Conservation (phyloP, 345 rosid genomes). For the Fremontodendron californicum region DNA sequence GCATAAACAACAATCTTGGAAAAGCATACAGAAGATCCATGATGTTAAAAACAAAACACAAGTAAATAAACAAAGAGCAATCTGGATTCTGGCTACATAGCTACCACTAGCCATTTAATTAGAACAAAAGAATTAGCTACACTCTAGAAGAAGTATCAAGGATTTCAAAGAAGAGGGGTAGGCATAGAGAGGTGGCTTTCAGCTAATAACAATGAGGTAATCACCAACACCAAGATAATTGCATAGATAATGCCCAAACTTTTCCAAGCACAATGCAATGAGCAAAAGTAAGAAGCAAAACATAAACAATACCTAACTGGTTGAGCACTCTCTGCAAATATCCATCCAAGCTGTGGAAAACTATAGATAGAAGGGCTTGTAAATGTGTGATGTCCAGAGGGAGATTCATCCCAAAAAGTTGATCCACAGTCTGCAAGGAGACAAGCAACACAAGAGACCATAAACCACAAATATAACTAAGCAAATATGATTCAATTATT, state of each 20-base stretch:
- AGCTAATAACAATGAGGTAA: neutral
- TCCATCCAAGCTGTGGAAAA: conserved; percentile 82
- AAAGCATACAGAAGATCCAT: neutral
- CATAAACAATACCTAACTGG: conserved; percentile 61
- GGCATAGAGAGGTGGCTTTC: neutral
- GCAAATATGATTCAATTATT: neutral
- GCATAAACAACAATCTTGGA: neutral
- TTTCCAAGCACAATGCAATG: neutral
- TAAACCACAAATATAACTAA: conserved; percentile 1
- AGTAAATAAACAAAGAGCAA: neutral
- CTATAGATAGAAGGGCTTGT: conserved; percentile 86
- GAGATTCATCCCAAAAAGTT: conserved; percentile 79
- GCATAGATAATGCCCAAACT: neutral
- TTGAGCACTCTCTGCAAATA: conserved; percentile 62
- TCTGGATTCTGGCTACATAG: neutral
- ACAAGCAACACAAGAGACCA: conserved; percentile 7
- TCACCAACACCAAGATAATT: neutral
- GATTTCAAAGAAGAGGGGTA: neutral
- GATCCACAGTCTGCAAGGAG: conserved; percentile 83
- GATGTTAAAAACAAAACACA: neutral
- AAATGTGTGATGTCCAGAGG: conserved; percentile 87
- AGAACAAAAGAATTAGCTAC: neutral
- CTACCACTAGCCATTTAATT: neutral
- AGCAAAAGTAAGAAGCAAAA: neutral
- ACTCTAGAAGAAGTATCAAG: neutral